Percentiles rank a stretch among this genome's conserved stretches.
Evolutionary conservation across 345 rosid genomes (phyloP).

Genomic region (Microcos paniculata): DNA sequence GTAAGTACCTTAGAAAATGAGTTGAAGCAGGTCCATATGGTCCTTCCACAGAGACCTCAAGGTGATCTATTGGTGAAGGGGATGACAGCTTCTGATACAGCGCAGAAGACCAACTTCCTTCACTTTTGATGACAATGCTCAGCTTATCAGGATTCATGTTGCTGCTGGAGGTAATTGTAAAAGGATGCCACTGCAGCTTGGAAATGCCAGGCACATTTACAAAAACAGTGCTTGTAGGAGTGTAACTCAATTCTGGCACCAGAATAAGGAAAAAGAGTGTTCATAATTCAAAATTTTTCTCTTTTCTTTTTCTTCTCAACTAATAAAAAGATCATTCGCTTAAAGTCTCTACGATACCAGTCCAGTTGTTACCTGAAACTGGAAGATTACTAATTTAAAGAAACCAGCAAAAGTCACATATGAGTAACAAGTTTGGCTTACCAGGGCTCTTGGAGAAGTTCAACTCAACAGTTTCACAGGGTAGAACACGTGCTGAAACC

Average conservation of each 20-base stretch:
- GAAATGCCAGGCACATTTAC: slow-evolving; percentile 73
- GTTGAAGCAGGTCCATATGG: slow-evolving; percentile 62
- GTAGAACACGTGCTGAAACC: slow-evolving; percentile 44
- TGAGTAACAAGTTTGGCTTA: background rate
- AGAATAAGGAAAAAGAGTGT: background rate
- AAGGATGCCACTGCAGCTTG: slow-evolving; percentile 93
- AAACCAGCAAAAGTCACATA: no score
- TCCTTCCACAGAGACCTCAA: slow-evolving; percentile 56
- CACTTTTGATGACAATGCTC: slow-evolving; percentile 55
- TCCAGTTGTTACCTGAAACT: background rate
- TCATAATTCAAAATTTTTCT: background rate
- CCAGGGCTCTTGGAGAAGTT: slow-evolving; percentile 55
- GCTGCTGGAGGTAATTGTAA: slow-evolving; percentile 60
- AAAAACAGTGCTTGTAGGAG: slow-evolving; percentile 61
- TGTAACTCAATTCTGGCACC: slow-evolving; percentile 50
- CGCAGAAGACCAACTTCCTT: slow-evolving; percentile 57
- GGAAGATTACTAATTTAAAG: no score
- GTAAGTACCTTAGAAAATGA: slow-evolving; percentile 28
- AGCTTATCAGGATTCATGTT: slow-evolving; percentile 53
- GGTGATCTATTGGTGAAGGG: slow-evolving; percentile 23
- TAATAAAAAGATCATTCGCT: no score
- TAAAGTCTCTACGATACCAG: background rate
- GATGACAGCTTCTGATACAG: slow-evolving; percentile 44
- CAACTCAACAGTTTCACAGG: slow-evolving; percentile 47
- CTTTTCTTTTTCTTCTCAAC: background rate